Percentiles rank a stretch among this genome's conserved stretches.
Conservation (phyloP, 768 basidiomycete genomes). For the Leucogyrophana mollusca region DNA sequence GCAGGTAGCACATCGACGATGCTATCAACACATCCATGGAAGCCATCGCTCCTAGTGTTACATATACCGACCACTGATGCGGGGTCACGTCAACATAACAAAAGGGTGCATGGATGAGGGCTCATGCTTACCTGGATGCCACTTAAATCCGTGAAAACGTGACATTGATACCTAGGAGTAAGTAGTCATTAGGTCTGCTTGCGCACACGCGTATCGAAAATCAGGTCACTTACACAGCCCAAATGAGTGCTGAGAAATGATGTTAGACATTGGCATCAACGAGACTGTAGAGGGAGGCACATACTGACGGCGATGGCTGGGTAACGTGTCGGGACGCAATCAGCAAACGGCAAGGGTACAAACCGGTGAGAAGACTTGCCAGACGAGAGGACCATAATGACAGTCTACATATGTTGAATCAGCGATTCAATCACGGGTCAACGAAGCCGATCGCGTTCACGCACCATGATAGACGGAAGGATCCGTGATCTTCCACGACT, state of each 20-base stretch:
- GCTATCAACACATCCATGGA: neutral
- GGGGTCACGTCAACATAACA: no score
- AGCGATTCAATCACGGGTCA: no score
- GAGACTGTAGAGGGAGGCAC: neutral
- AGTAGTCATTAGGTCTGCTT: neutral
- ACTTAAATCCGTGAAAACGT: neutral
- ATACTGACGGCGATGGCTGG: neutral
- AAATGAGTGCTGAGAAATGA: neutral
- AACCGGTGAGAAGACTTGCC: no score
- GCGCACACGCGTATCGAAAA: neutral
- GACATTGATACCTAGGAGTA: neutral
- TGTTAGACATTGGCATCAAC: neutral
- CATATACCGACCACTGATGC: neutral
- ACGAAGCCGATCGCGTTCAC: no score
- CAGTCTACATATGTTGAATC: no score
- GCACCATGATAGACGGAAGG: neutral
- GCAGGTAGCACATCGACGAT: constrained; percentile 1
- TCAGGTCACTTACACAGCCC: neutral
- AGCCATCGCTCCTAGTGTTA: neutral
- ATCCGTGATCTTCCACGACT: neutral
- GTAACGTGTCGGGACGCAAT: no score
- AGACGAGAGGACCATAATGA: no score
- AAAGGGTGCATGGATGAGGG: no score
- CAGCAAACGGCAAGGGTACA: no score
- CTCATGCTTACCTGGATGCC: no score